phyloP scores from a whole-genome alignment of 768 basidiomycete species.

The Calocera cornea region DNA sequence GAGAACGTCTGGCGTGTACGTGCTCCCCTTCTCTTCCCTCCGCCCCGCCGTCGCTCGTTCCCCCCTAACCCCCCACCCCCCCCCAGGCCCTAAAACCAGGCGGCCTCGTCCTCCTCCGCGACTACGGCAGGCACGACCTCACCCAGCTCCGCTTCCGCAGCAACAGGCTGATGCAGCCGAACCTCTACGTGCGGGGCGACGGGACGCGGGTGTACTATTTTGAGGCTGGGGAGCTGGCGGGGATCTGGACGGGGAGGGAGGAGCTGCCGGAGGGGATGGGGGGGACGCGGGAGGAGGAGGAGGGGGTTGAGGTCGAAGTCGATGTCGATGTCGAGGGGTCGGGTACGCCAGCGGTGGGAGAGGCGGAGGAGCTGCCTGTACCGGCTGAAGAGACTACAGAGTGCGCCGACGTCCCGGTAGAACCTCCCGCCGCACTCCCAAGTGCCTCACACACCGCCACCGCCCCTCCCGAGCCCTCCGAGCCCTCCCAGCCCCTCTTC shows the following conservation, averaged over 20 bases:
- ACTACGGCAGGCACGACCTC: constrained; percentile 91
- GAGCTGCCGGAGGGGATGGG: constrained; percentile 7
- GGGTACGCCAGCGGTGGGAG: neutral
- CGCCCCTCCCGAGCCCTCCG: too few species aligned
- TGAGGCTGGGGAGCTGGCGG: constrained; percentile 65
- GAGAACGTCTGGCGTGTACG: constrained; percentile 62
- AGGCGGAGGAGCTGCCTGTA: neutral
- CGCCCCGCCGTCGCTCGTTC: neutral
- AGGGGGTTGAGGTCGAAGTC: neutral
- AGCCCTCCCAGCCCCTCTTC: too few species aligned
- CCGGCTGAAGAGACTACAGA: too few species aligned
- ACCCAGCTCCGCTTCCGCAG: constrained; percentile 88
- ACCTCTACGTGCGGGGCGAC: constrained; percentile 93
- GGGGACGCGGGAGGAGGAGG: constrained; percentile 15
- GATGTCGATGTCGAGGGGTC: too few species aligned
- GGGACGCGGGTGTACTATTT: constrained; percentile 98
- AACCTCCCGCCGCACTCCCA: too few species aligned
- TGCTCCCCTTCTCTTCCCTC: neutral
- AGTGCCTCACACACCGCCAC: too few species aligned
- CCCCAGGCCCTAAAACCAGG: constrained; percentile 77
- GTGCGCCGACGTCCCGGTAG: too few species aligned
- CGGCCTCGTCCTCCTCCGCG: constrained; percentile 71
- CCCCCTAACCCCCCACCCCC: neutral
- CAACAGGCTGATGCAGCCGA: constrained; percentile 76
- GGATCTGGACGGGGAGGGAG: constrained; percentile 59